A percentile compares a stretch with the other conserved stretches of the same genome.
Evolutionary conservation across 2,329 filamentous ascomycete species (phyloP).

Genomic region (Mariannaea elegans): DNA sequence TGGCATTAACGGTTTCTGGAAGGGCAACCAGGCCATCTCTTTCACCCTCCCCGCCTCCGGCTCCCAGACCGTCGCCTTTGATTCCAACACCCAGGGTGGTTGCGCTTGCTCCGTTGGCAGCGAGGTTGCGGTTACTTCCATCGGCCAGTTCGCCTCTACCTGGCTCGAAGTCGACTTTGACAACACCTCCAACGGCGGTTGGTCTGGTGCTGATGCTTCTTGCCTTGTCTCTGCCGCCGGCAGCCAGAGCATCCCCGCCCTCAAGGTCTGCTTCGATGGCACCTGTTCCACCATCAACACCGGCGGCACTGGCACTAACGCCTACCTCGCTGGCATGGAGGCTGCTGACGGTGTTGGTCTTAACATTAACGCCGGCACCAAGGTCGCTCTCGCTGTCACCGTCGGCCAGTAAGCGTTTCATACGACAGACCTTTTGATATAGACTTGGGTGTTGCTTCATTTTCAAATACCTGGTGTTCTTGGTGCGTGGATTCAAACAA

Average conservation of each 20-base stretch:
- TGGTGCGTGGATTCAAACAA: slow-evolving; percentile 13
- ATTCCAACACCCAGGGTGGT: slow-evolving; percentile 58
- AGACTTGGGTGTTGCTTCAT: slow-evolving; percentile 19
- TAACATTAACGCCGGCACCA: slow-evolving; percentile 45
- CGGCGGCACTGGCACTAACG: slow-evolving; percentile 48
- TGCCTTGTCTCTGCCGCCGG: slow-evolving; percentile 54
- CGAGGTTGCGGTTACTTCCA: slow-evolving; percentile 44
- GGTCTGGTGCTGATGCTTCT: slow-evolving; percentile 62
- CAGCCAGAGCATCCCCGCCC: slow-evolving; percentile 44
- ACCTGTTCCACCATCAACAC: slow-evolving; percentile 54
- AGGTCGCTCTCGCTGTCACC: slow-evolving; percentile 42
- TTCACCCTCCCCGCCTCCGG: slow-evolving; percentile 52
- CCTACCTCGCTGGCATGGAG: slow-evolving; percentile 50
- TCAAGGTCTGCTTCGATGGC: slow-evolving; percentile 50
- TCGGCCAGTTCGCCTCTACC: slow-evolving; percentile 54
- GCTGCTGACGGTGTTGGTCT: slow-evolving; percentile 51
- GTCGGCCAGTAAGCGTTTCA: slow-evolving; percentile 40
- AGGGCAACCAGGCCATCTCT: slow-evolving; percentile 48
- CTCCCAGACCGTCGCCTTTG: slow-evolving; percentile 54
- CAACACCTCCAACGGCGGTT: slow-evolving; percentile 55
- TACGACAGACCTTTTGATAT: not conserved
- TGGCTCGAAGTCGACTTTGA: slow-evolving; percentile 63
- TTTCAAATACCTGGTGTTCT: slow-evolving; percentile 23
- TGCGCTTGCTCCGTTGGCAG: slow-evolving; percentile 52
- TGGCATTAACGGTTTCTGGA: slow-evolving; percentile 59